A percentile compares a stretch with the other conserved stretches of the same genome.
These are phyloP conservation scores for Leersia perrieri DNA, from an alignment of 176 grass and related monocot genomes.

Conservation along the genomic window DNA sequence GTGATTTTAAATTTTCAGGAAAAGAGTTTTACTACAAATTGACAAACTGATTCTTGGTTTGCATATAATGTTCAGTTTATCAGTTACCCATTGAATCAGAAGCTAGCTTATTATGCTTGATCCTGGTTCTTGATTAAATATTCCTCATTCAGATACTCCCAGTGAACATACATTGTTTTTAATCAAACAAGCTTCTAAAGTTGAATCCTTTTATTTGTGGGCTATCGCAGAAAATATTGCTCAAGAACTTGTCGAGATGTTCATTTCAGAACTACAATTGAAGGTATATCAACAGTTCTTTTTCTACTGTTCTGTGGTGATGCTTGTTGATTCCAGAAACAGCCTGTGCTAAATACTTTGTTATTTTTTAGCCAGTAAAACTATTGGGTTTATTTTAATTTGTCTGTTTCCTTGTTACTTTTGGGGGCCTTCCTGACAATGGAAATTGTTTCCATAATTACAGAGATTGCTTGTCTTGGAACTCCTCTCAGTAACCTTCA, in stretches of 20 bases:
- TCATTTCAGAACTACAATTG: slow-evolving; percentile 64
- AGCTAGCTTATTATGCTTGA: slow-evolving; percentile 7
- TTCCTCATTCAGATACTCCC: neutral
- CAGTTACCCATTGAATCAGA: neutral
- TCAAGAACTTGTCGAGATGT: slow-evolving; percentile 74
- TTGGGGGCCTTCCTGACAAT: neutral
- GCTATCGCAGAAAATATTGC: slow-evolving; percentile 66
- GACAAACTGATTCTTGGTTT: neutral
- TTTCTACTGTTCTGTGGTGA: neutral
- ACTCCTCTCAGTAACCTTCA: slow-evolving; percentile 47
- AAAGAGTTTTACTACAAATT: neutral
- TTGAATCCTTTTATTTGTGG: slow-evolving; percentile 6
- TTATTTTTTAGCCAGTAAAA: slow-evolving; percentile 10
- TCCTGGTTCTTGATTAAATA: neutral
- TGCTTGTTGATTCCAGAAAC: slow-evolving; percentile 17
- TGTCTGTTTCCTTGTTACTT: neutral
- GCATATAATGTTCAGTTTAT: neutral
- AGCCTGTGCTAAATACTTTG: neutral
- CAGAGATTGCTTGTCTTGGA: slow-evolving; percentile 70
- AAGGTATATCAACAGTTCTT: slow-evolving; percentile 46
- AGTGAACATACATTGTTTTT: neutral
- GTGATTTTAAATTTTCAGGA: neutral
- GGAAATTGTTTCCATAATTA: slow-evolving; percentile 23
- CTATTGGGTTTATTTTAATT: slow-evolving; percentile 8
- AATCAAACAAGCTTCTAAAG: slow-evolving; percentile 10